phyloP scores from a whole-genome alignment of 2,329 filamentous ascomycete genomes.

The Anthostomella pinea region DNA sequence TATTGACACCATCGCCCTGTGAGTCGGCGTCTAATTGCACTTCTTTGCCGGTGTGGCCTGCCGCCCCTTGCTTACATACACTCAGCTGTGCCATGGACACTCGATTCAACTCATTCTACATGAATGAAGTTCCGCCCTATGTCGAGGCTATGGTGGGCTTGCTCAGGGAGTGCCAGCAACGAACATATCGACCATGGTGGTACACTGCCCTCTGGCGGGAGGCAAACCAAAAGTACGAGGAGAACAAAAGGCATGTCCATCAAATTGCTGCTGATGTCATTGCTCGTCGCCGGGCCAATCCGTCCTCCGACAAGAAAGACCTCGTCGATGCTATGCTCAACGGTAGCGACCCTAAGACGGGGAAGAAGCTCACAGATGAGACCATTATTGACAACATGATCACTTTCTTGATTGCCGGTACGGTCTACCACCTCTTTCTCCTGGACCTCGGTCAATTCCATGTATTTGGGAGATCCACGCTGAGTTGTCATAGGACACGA shows the following conservation, averaged over 20 bases:
- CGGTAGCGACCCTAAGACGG: constrained; percentile 49
- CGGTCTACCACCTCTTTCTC: constrained; percentile 24
- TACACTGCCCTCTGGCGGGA: constrained; percentile 7
- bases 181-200: constrained; percentile 11
- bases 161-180: constrained; percentile 8
- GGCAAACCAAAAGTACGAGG: constrained; percentile 14
- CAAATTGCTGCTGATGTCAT: neutral
- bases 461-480: neutral
- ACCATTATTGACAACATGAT: constrained; percentile 51
- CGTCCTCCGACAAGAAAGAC: constrained; percentile 36
- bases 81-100: constrained; percentile 10
- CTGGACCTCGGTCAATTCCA: no score
- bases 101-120: constrained; percentile 13
- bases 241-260: constrained; percentile 4
- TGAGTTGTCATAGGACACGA: constrained; percentile 45
- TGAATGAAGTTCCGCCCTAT: constrained; percentile 5
- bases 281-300: constrained; percentile 2
- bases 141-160: constrained; percentile 3
- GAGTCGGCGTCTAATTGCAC: neutral
- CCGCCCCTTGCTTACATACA: neutral
- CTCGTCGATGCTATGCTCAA: constrained; percentile 52
- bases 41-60: neutral
- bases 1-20: constrained; percentile 12
- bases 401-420: constrained; percentile 46
- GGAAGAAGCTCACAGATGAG: constrained; percentile 43